Evolutionary conservation across 2,329 filamentous ascomycete genomes (phyloP).

Genomic region (Macrophomina tecta): DNA sequence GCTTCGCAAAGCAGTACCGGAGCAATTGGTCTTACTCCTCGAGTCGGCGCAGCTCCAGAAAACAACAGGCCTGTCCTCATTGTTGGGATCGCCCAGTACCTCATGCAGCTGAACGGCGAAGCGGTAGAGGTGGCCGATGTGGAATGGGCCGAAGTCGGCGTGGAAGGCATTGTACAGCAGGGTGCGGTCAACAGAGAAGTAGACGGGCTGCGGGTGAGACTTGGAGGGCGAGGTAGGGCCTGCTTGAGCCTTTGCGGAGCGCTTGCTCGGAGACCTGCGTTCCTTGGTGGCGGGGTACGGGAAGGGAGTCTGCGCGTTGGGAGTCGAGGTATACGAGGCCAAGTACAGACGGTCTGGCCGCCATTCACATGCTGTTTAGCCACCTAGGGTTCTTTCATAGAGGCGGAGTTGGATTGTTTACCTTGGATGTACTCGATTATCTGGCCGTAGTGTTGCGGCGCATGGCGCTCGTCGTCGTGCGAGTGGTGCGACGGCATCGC

Average conservation of each 20-base stretch:
- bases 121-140: conserved; percentile 95
- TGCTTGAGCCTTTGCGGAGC: conserved; percentile 69
- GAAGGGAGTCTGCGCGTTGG: conserved; percentile 81
- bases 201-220: conserved; percentile 73
- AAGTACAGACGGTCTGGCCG: conserved; percentile 86
- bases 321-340: conserved; percentile 84
- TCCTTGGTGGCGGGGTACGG: conserved; percentile 71
- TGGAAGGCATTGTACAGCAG: conserved; percentile 98
- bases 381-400: conserved; percentile 3
- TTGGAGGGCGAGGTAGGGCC: conserved; percentile 59
- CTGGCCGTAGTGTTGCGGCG: conserved; percentile 72
- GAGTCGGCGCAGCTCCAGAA: conserved; percentile 96
- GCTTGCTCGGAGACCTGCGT: conserved; percentile 75
- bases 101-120: conserved; percentile 97
- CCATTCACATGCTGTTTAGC: not conserved
- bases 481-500: conserved; percentile 25
- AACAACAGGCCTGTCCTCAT: conserved; percentile 87
- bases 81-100: conserved; percentile 87
- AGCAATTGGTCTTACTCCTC: conserved; percentile 68
- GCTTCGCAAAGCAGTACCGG: not conserved
- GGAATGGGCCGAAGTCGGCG: conserved; percentile 95
- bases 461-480: conserved; percentile 22
- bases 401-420: conserved; percentile 54
- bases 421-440: conserved; percentile 96
- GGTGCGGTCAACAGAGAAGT: conserved; percentile 92